These are phyloP conservation scores for Apiotrichum brassicae DNA, from an alignment of 1,284 basidiomycete genomes.

Conservation along the genomic window DNA sequence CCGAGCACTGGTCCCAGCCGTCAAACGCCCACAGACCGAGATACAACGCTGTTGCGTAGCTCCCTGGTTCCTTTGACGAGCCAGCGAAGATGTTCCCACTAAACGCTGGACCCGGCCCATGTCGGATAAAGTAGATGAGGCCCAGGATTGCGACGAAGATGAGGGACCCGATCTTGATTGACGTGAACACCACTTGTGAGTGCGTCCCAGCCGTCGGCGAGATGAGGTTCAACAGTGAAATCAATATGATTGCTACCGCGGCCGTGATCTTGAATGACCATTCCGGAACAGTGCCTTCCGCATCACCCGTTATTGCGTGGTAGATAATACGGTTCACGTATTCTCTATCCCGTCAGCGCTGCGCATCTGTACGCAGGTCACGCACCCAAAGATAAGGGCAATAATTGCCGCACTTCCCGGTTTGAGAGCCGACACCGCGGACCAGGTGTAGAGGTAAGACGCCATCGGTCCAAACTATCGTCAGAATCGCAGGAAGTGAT, in stretches of 20 bases:
- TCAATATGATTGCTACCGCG: conserved; percentile 60
- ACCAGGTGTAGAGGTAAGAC: conserved; percentile 84
- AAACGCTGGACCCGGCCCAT: conserved; percentile 39
- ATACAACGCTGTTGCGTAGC: conserved; percentile 89
- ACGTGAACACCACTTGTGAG: conserved; percentile 76
- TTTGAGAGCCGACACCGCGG: conserved; percentile 78
- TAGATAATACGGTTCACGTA: conserved; percentile 63
- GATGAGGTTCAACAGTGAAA: conserved; percentile 70
- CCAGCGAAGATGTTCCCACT: conserved; percentile 59
- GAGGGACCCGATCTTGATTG: conserved; percentile 59
- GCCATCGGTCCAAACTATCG: conserved; percentile 67
- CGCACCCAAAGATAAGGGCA: conserved; percentile 53
- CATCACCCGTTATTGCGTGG: conserved; percentile 37
- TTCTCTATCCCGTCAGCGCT: conserved; percentile 50
- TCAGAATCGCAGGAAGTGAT: conserved; percentile 4
- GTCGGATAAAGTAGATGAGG: conserved; percentile 36
- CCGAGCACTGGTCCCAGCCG: conserved; percentile 60
- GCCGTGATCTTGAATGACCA: conserved; percentile 93
- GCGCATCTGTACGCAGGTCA: no score
- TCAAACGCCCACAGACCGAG: conserved; percentile 94
- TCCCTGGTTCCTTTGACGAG: conserved; percentile 68
- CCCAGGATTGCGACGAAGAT: conserved; percentile 48
- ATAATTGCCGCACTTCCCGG: conserved; percentile 55
- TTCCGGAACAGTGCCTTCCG: conserved; percentile 62
- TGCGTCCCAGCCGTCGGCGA: conserved; percentile 73